These are phyloP conservation scores for Selaginella tamariscina DNA, from an alignment of 75 land plant genomes.

Conservation along the genomic window DNA sequence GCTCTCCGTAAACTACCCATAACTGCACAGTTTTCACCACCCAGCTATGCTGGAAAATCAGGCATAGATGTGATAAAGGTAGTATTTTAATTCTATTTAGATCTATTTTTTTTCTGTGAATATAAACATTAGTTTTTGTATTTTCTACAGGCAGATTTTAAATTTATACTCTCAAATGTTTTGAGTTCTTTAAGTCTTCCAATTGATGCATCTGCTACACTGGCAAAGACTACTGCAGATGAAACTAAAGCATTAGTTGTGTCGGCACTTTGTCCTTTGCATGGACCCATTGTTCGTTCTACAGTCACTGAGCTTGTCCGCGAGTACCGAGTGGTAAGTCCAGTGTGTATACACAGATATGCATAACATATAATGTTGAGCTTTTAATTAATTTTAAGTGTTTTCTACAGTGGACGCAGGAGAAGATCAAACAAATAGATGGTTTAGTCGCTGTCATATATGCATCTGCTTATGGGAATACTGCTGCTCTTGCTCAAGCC, in stretches of 20 bases:
- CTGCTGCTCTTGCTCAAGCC: constrained; percentile 44
- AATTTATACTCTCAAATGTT: constrained; percentile 26
- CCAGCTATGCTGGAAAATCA: constrained; percentile 26
- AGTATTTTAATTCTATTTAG: neutral
- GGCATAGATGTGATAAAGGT: constrained; percentile 34
- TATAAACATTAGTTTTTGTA: neutral
- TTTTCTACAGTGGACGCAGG: constrained; percentile 35
- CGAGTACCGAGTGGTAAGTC: constrained; percentile 32
- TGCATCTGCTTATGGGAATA: constrained; percentile 47
- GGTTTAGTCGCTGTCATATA: constrained; percentile 37
- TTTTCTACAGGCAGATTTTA: constrained; percentile 29
- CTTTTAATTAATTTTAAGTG: neutral
- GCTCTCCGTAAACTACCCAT: constrained; percentile 32
- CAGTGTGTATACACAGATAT: too few species aligned
- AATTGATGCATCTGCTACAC: constrained; percentile 16
- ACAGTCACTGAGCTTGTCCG: constrained; percentile 41
- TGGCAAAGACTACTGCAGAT: constrained; percentile 14
- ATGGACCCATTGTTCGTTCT: constrained; percentile 40
- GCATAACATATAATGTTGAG: neutral
- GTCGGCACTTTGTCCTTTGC: constrained; percentile 39
- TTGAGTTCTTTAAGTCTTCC: constrained; percentile 27
- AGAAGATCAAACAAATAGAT: constrained; percentile 27
- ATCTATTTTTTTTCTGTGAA: too few species aligned
- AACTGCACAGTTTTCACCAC: constrained; percentile 32
- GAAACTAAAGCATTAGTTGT: constrained; percentile 18